Evolutionary conservation across 1,284 basidiomycete species (phyloP).

Genomic region (Sporisorium scitamineum): DNA sequence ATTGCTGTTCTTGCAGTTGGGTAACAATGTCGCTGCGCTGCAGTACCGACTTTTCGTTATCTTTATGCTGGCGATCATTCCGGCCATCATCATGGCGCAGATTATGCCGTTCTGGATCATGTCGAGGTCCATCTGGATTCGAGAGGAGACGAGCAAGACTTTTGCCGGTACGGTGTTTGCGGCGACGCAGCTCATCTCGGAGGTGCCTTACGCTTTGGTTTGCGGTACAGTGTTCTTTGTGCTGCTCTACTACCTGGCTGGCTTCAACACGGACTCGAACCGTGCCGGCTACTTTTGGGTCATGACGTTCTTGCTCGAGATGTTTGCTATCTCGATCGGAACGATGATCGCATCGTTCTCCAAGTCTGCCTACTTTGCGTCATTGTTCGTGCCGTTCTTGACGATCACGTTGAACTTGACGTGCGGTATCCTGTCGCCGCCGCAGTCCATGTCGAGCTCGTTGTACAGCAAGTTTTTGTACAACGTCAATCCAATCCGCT

Average conservation of each 20-base stretch:
- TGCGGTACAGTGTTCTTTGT: conserved; percentile 52
- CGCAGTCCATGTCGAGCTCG: conserved; percentile 45
- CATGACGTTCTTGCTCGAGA: conserved; percentile 63
- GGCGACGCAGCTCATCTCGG: conserved; percentile 59
- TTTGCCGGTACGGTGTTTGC: conserved; percentile 68
- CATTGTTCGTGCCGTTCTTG: conserved; percentile 82
- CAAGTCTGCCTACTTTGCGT: conserved; percentile 76
- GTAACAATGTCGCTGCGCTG: conserved; percentile 77
- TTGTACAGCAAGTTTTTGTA: conserved; percentile 61
- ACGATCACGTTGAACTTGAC: conserved; percentile 71
- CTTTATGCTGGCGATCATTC: conserved; percentile 74
- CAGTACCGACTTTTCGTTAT: conserved; percentile 87
- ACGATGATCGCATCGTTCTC: conserved; percentile 71
- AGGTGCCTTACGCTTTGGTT: conserved; percentile 80
- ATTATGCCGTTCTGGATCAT: conserved; percentile 88
- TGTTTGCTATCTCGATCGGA: conserved; percentile 57
- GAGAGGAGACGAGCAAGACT: conserved; percentile 63
- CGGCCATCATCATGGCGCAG: conserved; percentile 81
- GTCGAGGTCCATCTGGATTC: conserved; percentile 73
- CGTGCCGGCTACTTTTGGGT: conserved; percentile 81
- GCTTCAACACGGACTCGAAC: conserved; percentile 72
- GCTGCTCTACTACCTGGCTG: conserved; percentile 74
- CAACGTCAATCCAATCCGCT: conserved; percentile 63
- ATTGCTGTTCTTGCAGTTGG: conserved; percentile 84
- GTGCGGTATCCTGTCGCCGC: conserved; percentile 79